Evolutionary conservation across 129 eudicot genomes (phyloP).

Genomic region (Centrapalus pauciflorus): DNA sequence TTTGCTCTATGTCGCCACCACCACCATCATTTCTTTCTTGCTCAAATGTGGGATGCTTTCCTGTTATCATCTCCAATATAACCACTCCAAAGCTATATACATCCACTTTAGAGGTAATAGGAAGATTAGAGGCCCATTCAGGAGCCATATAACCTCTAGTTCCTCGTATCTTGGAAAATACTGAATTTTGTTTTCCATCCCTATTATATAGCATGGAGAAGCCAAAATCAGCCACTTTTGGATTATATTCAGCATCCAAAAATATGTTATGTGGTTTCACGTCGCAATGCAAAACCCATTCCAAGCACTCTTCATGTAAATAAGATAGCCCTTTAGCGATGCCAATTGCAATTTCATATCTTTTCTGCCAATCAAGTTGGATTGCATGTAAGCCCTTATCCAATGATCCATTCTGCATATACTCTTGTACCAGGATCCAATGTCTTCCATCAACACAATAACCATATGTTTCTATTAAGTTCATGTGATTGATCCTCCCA

Average conservation of each 20-base stretch:
- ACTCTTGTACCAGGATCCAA: slow-evolving; percentile 44
- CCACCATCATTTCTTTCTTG: neutral
- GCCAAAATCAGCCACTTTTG: slow-evolving; percentile 53
- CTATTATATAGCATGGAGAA: slow-evolving; percentile 31
- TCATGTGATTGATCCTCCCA: slow-evolving; percentile 52
- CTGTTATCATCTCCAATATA: slow-evolving; percentile 42
- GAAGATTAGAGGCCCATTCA: slow-evolving; percentile 46
- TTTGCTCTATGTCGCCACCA: slow-evolving; percentile 17
- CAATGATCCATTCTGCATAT: slow-evolving; percentile 36
- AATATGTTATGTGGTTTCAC: slow-evolving; percentile 52
- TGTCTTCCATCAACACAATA: slow-evolving; percentile 47
- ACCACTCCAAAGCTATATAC: slow-evolving; percentile 52
- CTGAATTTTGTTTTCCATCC: slow-evolving; percentile 12
- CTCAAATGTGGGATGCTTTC: slow-evolving; percentile 36
- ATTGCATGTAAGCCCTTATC: slow-evolving; percentile 14
- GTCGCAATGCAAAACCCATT: slow-evolving; percentile 65
- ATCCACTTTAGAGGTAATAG: slow-evolving; percentile 51
- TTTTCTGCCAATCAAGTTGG: slow-evolving; percentile 39
- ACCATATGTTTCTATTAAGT: slow-evolving; percentile 44
- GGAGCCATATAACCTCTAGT: slow-evolving; percentile 74
- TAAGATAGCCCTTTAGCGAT: slow-evolving; percentile 62
- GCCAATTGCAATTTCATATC: slow-evolving; percentile 40
- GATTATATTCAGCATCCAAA: slow-evolving; percentile 26
- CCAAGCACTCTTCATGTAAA: slow-evolving; percentile 61
- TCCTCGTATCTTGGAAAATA: slow-evolving; percentile 46